Base-by-base conservation (phyloP, 2,329 filamentous ascomycete genomes). In the Clonostachys solani region DNA sequence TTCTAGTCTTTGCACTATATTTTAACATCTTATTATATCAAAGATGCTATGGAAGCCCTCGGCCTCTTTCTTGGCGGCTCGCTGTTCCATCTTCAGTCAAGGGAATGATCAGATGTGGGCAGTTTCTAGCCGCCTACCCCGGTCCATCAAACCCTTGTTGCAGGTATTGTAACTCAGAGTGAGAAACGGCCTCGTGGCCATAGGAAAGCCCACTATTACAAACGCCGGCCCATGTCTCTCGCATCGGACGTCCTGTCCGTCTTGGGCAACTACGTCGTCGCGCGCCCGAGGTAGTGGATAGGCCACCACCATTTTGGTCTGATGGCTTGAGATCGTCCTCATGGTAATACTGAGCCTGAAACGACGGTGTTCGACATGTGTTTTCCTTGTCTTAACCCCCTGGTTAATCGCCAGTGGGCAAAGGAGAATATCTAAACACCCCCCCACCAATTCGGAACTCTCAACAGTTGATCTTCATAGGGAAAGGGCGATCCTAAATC, bases 261-360 rank as follows among this genome's bases (percentile, higher is more conserved):
- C 33, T 35, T 45, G 43, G 43, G 43, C 23, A 45, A 45, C 33
- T n/a, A 37, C 17, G 43, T 45, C 43, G 43, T 45, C 12, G 17
- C n/a, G 16, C 33, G 18, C 35, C 17, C 33, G 33, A 29, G 23
- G 23, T 29, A 29, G 23, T 29, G 23, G 23, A 9, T 29, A 29
- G 23, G 23, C 9, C 23, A 29, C 23, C 23, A 29, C 23, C 23
- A 10, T 29, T 10, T 29, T 29, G 10, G 23, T 10, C 23, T 29
- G 23, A 29, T 29, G 23, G 23, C 23, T 29, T 10, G 23, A 29
- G 23, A 29, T 29, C 23, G 23, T 29, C 23, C 23, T 29, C 23
- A 29, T 29, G 23, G 23, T 29, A 29, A 29, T 29, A 29, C 23
- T 29, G 23, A 29, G 23, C 23, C 23, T 29, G 23, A 29, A 29